Base-by-base conservation (phyloP, 108 stramenopile species). In the Licmophora abbreviata region DNA sequence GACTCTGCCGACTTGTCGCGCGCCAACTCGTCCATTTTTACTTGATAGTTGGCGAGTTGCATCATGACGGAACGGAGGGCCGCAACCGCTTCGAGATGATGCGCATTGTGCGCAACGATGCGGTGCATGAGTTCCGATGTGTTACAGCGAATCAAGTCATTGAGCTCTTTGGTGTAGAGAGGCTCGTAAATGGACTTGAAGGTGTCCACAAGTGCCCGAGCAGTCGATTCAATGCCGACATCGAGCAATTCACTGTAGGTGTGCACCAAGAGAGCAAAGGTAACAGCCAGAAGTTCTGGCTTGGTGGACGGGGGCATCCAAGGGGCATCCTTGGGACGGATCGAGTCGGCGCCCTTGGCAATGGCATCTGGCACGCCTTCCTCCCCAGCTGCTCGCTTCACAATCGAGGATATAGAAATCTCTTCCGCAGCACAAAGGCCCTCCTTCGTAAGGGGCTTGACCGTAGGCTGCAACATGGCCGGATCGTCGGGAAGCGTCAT, bases 161-260 rank as follows among this genome's bases (percentile, higher is more conserved):
- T 60, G 46, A 79, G 54, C 44, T 82, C 79, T 6, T 38, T 56
- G 24, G 59, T 72, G 44, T 86, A 78, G 17, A 68, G 31, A 8
- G 84, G 74, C 30, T 86, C 79, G 61, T 88, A 88, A 3, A 92
- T 48, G 17, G 84, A 76, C 45, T 63, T 61, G 51, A 84, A 92
- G 20, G 91, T 81, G 21, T 72, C 66, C 5, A 87, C 63, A 11
- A 92, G 59, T 3, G 75, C 65, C 24, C 63, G 67, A 7, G 91
- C 86, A 6, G 81, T 86, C 20, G 67, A 56, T 44, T 84, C 82
- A 72, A 92, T 69, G n/a, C 76, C 77, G 25, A 76, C 77, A 45
- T 87, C 77, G 24, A 88, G 63, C 44, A 92, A 59, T 50, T 92
- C 84, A 44, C 86, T 85, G 60, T 92, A 88, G 29, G 91, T 86